Evolutionary conservation across 2,329 filamentous ascomycete species (phyloP).

Genomic region (Tolypocladium tropicale): DNA sequence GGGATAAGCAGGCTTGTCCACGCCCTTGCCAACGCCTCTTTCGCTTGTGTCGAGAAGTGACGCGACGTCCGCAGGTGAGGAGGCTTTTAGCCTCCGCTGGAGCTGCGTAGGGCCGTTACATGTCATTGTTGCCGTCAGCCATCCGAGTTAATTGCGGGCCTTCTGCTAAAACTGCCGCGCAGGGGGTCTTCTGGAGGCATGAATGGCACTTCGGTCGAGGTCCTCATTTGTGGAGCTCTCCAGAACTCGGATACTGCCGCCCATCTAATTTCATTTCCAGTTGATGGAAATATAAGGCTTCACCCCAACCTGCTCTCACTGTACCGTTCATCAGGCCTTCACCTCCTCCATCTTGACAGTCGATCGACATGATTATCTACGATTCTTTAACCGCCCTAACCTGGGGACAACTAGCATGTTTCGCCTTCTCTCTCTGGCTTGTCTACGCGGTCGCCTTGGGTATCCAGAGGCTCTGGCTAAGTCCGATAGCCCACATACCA

Average conservation of each 20-base stretch:
- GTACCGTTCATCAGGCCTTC: background rate
- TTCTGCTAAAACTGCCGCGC: too few species aligned
- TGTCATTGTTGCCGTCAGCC: too few species aligned
- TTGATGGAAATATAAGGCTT: background rate
- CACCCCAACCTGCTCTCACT: background rate
- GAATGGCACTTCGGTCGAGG: background rate
- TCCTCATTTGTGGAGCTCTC: background rate
- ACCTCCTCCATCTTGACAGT: too few species aligned
- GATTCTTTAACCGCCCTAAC: constrained; percentile 11
- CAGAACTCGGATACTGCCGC: background rate
- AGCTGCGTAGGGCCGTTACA: background rate
- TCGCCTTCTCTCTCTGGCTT: constrained; percentile 15
- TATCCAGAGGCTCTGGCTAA: constrained; percentile 23
- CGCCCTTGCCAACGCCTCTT: background rate
- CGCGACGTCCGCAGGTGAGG: background rate
- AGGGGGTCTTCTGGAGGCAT: background rate
- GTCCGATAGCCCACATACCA: constrained; percentile 26
- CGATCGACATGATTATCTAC: constrained; percentile 6
- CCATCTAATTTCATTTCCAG: too few species aligned
- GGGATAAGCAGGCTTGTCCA: background rate
- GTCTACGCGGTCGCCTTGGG: constrained; percentile 17
- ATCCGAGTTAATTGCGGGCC: too few species aligned
- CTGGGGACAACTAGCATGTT: constrained; percentile 14
- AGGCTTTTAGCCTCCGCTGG: background rate
- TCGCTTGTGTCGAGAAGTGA: background rate